phyloP scores from a whole-genome alignment of 2,329 filamentous ascomycete species.

The Trichoderma sp. region DNA sequence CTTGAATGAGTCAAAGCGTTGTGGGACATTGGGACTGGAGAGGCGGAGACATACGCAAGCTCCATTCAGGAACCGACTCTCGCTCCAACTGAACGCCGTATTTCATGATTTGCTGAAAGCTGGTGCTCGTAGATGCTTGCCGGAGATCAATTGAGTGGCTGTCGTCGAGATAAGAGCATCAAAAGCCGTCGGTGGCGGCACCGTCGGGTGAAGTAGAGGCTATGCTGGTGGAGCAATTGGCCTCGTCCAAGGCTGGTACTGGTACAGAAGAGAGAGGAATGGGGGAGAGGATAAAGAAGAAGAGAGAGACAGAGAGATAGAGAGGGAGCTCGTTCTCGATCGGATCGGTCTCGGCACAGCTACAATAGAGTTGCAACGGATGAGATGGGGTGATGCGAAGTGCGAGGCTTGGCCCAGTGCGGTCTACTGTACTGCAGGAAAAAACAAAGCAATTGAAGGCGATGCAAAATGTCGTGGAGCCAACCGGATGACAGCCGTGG shows the following conservation, averaged over 20 bases:
- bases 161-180: neutral
- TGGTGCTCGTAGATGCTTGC: neutral
- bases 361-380: neutral
- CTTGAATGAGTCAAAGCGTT: neutral
- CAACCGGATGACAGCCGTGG: slow-evolving; percentile 5
- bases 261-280: neutral
- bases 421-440: neutral
- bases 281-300: neutral
- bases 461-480: neutral
- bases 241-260: neutral
- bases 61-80: slow-evolving; percentile 80
- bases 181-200: neutral
- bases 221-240: neutral
- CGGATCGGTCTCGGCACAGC: neutral
- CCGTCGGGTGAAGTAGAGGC: neutral
- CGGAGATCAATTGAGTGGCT: neutral
- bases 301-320: neutral
- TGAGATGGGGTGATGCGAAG: neutral
- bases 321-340: neutral
- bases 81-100: slow-evolving; percentile 59
- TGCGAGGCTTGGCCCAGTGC: neutral
- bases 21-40: slow-evolving; percentile 18
- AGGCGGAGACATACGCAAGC: slow-evolving; percentile 55
- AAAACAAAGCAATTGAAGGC: neutral
- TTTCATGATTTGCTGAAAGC: slow-evolving; percentile 34